Conservation (phyloP, 805 yeast genomes). For the Millerozyma miso region DNA sequence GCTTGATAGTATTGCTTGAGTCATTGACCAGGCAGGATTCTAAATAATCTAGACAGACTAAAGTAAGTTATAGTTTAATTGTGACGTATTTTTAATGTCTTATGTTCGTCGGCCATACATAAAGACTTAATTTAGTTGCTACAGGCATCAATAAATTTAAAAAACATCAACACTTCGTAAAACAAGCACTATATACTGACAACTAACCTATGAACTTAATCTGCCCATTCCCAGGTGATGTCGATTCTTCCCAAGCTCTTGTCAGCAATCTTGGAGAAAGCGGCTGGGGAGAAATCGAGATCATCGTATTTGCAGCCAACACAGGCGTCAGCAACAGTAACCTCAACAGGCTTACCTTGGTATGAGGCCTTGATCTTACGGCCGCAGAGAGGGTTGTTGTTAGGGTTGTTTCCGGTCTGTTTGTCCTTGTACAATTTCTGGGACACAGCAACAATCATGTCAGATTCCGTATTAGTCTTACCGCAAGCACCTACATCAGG, state of each 20-base stretch:
- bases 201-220: not conserved
- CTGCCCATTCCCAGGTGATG: constrained; percentile 47
- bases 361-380: constrained; percentile 44
- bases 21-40: constrained; percentile 25
- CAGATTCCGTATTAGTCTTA: constrained; percentile 37
- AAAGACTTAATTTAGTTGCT: no score
- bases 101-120: no score
- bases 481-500: constrained; percentile 58
- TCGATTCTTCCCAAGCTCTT: constrained; percentile 49
- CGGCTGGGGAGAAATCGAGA: constrained; percentile 60
- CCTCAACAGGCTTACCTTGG: constrained; percentile 49
- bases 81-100: no score
- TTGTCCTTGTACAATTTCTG: constrained; percentile 34
- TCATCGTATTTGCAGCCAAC: constrained; percentile 47
- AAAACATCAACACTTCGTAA: no score
- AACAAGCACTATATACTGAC: not conserved
- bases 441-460: constrained; percentile 51
- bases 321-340: constrained; percentile 56
- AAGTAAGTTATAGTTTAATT: no score
- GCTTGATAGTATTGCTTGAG: constrained; percentile 50
- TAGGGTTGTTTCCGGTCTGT: constrained; percentile 31
- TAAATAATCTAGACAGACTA: not conserved
- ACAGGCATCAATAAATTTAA: no score
- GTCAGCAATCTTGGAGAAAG: constrained; percentile 50
- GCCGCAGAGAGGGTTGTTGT: constrained; percentile 50